Percentiles rank a stretch among this genome's conserved stretches.
These are phyloP conservation scores for Colletotrichum sp. DNA, from an alignment of 2,329 filamentous ascomycete genomes.

Conservation along the genomic window DNA sequence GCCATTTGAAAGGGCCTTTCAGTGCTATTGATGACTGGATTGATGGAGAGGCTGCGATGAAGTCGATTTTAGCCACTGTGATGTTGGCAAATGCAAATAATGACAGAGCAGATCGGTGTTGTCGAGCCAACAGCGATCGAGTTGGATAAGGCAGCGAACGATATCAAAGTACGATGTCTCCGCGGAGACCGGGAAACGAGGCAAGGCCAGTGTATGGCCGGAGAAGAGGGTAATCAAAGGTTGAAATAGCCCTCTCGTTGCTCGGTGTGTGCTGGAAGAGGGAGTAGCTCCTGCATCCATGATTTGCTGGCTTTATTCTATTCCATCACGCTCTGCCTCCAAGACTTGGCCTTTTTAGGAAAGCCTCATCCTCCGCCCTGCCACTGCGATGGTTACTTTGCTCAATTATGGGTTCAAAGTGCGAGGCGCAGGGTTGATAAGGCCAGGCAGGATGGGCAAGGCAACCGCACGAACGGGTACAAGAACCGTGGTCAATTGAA, in stretches of 20 bases:
- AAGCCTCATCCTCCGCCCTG: neutral
- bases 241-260: neutral
- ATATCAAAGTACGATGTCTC: neutral
- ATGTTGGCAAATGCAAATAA: neutral
- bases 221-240: neutral
- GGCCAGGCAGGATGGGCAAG: neutral
- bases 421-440: neutral
- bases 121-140: neutral
- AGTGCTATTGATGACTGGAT: neutral
- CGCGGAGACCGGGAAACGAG: accelerated
- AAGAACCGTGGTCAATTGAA: neutral
- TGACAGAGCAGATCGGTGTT: neutral
- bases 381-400: neutral
- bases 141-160: neutral
- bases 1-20: neutral
- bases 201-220: neutral
- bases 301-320: neutral
- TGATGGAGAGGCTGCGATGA: neutral
- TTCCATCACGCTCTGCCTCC: neutral
- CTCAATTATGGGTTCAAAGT: neutral
- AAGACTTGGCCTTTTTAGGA: neutral
- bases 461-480: neutral
- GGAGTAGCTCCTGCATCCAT: neutral
- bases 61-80: neutral
- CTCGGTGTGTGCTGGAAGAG: neutral